A percentile compares a stretch with the other conserved stretches of the same genome.
Conservation (phyloP, 2,329 filamentous ascomycete genomes). For the Neonectria hederae region DNA sequence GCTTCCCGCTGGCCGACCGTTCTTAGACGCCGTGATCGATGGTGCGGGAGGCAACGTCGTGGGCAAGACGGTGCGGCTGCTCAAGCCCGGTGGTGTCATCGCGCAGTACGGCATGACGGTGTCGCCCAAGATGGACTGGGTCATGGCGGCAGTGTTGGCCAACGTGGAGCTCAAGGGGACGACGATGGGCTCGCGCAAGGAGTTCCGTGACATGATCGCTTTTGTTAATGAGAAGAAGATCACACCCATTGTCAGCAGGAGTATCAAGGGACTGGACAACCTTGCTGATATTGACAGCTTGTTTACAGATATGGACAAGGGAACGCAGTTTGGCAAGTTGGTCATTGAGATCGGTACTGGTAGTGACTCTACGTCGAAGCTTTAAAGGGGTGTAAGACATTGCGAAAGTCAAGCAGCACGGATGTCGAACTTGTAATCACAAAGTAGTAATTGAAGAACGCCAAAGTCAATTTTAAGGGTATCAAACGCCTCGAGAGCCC, state of each 20-base stretch:
- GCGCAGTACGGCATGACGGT: conserved; percentile 92
- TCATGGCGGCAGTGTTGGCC: conserved; percentile 83
- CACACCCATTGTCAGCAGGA: conserved; percentile 78
- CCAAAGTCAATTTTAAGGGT: conserved; percentile 40
- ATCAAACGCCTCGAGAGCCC: conserved; percentile 42
- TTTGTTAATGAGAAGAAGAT: conserved; percentile 82
- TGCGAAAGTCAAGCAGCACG: neutral
- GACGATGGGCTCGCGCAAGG: conserved; percentile 90
- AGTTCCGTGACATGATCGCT: conserved; percentile 89
- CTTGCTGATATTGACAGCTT: conserved; percentile 81
- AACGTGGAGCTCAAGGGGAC: conserved; percentile 88
- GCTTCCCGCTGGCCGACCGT: conserved; percentile 72
- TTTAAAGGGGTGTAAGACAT: conserved; percentile 44
- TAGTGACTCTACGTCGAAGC: conserved; percentile 49
- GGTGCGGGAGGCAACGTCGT: conserved; percentile 89
- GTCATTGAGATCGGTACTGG: conserved; percentile 74
- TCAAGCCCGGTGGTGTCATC: conserved; percentile 87
- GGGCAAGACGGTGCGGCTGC: conserved; percentile 69
- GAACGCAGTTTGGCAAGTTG: conserved; percentile 90
- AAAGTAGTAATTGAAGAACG: conserved; percentile 35
- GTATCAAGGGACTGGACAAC: conserved; percentile 77
- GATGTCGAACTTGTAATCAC: conserved; percentile 23
- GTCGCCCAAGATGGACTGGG: conserved; percentile 84
- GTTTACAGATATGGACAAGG: conserved; percentile 89
- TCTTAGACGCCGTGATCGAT: conserved; percentile 86